These are phyloP conservation scores for Microcos paniculata DNA, from an alignment of 345 rosid genomes.

Conservation along the genomic window DNA sequence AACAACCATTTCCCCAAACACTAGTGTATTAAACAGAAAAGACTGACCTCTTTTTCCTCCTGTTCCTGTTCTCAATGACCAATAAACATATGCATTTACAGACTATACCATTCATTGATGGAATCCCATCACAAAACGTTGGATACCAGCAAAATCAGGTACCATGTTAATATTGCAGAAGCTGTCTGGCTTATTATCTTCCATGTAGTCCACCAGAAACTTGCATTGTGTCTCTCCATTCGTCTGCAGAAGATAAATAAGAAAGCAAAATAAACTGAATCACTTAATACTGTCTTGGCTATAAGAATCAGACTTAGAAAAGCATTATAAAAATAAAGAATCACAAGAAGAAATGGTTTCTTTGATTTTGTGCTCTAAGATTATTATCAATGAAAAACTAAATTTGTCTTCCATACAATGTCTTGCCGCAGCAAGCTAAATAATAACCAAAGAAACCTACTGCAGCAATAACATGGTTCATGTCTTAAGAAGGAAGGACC, in stretches of 20 bases:
- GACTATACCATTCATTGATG: conserved; percentile 27
- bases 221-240: conserved; percentile 81
- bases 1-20: not conserved
- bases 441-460: not conserved
- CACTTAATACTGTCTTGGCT: conserved; percentile 8
- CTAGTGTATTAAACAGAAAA: not conserved
- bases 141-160: conserved; percentile 71
- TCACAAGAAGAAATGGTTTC: not conserved
- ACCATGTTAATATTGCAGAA: conserved; percentile 52
- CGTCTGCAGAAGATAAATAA: conserved; percentile 48
- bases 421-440: not conserved
- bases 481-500: not conserved
- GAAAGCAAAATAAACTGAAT: not conserved
- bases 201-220: conserved; percentile 56
- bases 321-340: conserved; percentile 4
- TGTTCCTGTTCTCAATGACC: not conserved
- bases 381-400: not conserved
- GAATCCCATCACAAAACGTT: conserved; percentile 68
- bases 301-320: not conserved
- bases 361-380: not conserved
- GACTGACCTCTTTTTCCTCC: not conserved
- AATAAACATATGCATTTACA: not conserved
- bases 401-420: not conserved
- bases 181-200: conserved; percentile 31
- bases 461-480: not conserved